A percentile compares a stretch with the other conserved stretches of the same genome.
These are phyloP conservation scores for Kluyveromyces dobzhanskii DNA, from an alignment of 805 yeast genomes.

Conservation along the genomic window DNA sequence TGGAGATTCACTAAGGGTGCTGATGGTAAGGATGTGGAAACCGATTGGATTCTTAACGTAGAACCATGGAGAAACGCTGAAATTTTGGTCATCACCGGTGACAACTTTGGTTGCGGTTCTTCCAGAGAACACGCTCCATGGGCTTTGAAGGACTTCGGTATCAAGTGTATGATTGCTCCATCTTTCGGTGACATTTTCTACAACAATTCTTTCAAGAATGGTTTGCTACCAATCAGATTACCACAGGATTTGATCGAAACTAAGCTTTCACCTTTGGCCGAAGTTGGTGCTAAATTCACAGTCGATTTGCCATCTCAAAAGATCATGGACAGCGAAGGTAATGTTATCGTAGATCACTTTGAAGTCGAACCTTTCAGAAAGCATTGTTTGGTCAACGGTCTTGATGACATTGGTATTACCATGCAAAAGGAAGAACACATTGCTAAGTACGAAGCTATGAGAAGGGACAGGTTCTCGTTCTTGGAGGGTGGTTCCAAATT, in stretches of 20 bases:
- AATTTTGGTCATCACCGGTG: constrained; percentile 87
- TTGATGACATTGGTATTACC: constrained; percentile 95
- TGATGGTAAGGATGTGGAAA: constrained; percentile 64
- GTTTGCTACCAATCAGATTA: constrained; percentile 86
- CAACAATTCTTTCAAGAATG: constrained; percentile 95
- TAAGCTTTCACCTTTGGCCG: constrained; percentile 75
- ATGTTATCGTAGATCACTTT: constrained; percentile 71
- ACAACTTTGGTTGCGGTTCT: constrained; percentile 98
- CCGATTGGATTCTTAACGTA: constrained; percentile 87
- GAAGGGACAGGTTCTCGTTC: constrained; percentile 81
- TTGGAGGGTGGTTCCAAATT: constrained; percentile 80
- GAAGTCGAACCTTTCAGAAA: constrained; percentile 89
- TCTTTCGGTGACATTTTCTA: constrained; percentile 97
- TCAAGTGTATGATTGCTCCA: constrained; percentile 92
- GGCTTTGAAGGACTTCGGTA: constrained; percentile 98
- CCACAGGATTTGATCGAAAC: constrained; percentile 64
- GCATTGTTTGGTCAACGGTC: constrained; percentile 88
- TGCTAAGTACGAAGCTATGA: constrained; percentile 59
- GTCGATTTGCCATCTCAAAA: constrained; percentile 85
- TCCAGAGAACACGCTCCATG: constrained; percentile 99
- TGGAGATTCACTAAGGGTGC: constrained; percentile 65
- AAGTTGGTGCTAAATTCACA: constrained; percentile 56
- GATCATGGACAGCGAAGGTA: constrained; percentile 57
- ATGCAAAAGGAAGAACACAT: constrained; percentile 81
- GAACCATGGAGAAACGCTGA: constrained; percentile 75